Percentiles rank a stretch among this genome's conserved stretches.
These are phyloP conservation scores for Fusarium sp. DNA, from an alignment of 2,329 filamentous ascomycete genomes.

Conservation along the genomic window DNA sequence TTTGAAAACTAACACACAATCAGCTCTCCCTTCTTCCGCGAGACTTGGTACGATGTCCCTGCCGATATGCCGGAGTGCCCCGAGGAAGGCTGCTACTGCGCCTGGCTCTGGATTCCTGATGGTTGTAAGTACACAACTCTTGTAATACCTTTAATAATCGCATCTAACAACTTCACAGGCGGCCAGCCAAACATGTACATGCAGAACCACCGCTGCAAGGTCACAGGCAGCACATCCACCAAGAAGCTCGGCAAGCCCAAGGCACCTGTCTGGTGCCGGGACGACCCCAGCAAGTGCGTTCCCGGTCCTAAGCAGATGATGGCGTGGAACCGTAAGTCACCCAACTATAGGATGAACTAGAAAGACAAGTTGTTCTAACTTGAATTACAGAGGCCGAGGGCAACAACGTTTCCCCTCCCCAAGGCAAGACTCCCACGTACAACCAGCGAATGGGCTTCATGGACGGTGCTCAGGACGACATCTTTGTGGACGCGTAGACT, in stretches of 20 bases:
- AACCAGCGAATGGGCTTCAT: constrained; percentile 54
- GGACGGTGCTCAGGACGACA: constrained; percentile 53
- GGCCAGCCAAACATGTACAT: constrained; percentile 58
- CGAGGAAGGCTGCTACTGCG: constrained; percentile 50
- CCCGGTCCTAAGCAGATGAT: constrained; percentile 67
- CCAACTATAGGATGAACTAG: too few relatives aligned
- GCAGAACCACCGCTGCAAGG: constrained; percentile 65
- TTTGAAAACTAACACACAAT: neutral
- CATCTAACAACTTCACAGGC: constrained; percentile 26
- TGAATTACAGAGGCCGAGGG: constrained; percentile 49
- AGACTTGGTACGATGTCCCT: constrained; percentile 50
- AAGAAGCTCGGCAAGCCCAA: constrained; percentile 59
- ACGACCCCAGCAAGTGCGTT: constrained; percentile 60
- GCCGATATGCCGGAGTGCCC: constrained; percentile 49
- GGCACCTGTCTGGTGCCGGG: constrained; percentile 60
- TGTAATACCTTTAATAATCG: rapidly evolving
- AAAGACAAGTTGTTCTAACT: neutral
- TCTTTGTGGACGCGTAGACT: constrained; percentile 39
- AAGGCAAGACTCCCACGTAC: constrained; percentile 51
- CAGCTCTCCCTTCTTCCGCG: constrained; percentile 51
- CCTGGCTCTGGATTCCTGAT: constrained; percentile 53
- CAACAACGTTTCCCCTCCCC: constrained; percentile 52
- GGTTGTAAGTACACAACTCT: constrained; percentile 38
- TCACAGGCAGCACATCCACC: constrained; percentile 60
- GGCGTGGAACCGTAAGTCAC: constrained; percentile 62